Conservation (phyloP, 164 flowering plant species). For the Nelumbo lutea region DNA sequence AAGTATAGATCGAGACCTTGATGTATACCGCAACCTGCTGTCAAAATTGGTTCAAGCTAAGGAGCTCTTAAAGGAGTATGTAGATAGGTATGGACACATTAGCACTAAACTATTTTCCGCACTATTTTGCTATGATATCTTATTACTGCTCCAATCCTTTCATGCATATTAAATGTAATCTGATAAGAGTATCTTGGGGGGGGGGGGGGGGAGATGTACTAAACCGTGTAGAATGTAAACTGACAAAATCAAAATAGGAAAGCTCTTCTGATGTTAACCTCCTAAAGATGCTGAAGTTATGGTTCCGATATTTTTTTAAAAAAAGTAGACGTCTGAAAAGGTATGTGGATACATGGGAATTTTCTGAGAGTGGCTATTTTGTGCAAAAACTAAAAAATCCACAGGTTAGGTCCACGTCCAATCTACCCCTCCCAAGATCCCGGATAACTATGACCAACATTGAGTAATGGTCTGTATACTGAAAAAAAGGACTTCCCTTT, state of each 20-base stretch:
- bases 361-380: background rate
- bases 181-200: background rate
- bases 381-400: background rate
- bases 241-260: background rate
- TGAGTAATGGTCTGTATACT: too few species aligned
- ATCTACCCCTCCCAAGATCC: background rate
- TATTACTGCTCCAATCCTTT: background rate
- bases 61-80: constrained; percentile 83
- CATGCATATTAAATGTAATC: background rate
- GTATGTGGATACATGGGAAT: too few species aligned
- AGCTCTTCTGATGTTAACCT: background rate
- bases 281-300: background rate
- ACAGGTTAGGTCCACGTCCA: background rate
- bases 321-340: background rate
- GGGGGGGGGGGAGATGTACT: background rate
- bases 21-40: constrained; percentile 90
- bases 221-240: background rate
- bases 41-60: constrained; percentile 96
- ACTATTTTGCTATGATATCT: background rate
- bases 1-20: constrained; percentile 93
- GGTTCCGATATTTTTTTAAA: background rate
- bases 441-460: too few species aligned
- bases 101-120: background rate
- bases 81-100: constrained; percentile 67
- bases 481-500: too few species aligned